Percentiles rank a stretch among this genome's conserved stretches.
Evolutionary conservation across 352 stramenopile species (phyloP).

Genomic region (Pythium brachiatum): DNA sequence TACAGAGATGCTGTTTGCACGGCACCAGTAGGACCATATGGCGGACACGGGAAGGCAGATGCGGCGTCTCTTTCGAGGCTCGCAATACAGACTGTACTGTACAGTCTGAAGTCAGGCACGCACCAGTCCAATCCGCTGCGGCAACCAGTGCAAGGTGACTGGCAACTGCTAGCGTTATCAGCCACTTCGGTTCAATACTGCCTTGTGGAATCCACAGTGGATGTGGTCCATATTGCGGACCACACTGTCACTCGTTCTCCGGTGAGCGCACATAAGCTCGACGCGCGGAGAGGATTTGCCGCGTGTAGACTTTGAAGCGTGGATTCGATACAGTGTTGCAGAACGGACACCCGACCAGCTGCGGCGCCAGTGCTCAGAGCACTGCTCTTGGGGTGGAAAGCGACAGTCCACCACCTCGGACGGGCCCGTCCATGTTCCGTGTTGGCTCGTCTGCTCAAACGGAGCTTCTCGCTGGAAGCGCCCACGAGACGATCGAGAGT

Average conservation of each 20-base stretch:
- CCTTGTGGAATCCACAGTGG: too few relatives aligned
- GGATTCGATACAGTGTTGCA: slow-evolving; percentile 1
- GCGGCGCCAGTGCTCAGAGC: neutral
- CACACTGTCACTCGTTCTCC: too few relatives aligned
- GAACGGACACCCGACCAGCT: neutral
- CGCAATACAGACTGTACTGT: too few relatives aligned
- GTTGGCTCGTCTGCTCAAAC: neutral
- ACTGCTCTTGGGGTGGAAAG: neutral
- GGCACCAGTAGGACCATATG: neutral
- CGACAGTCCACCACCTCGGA: neutral
- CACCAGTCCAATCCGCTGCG: neutral
- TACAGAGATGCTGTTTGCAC: neutral
- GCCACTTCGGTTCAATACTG: neutral
- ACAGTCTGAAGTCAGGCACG: neutral
- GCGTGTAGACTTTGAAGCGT: neutral
- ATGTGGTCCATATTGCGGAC: too few relatives aligned
- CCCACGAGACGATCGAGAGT: neutral
- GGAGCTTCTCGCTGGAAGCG: neutral
- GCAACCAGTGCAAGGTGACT: too few relatives aligned
- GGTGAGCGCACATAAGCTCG: neutral
- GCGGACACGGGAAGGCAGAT: neutral
- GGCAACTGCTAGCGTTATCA: neutral
- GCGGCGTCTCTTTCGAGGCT: neutral
- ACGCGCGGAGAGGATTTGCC: neutral
- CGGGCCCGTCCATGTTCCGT: neutral